A percentile compares a stretch with the other conserved stretches of the same genome.
Evolutionary conservation across 306 rosid genomes (phyloP).

Genomic region (Betula pendula): DNA sequence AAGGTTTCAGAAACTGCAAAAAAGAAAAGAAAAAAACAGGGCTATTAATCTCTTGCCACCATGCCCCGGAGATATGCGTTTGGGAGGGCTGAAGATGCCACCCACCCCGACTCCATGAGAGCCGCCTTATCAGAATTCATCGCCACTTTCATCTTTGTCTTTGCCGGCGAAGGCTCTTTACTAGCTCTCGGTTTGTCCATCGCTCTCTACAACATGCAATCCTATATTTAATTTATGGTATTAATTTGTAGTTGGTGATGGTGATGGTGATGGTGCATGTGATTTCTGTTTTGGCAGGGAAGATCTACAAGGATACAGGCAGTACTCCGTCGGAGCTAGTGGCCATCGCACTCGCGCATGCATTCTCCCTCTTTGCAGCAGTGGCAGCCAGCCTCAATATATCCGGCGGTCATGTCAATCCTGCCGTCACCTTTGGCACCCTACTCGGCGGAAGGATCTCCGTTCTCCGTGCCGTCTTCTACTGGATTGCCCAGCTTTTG

Average conservation of each 20-base stretch:
- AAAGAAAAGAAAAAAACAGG: neutral
- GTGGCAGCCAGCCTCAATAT: conserved; percentile 71
- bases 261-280: neutral
- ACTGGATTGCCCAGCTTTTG: conserved; percentile 88
- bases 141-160: conserved; percentile 83
- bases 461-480: conserved; percentile 67
- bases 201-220: conserved; percentile 23
- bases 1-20: neutral
- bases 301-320: conserved; percentile 59
- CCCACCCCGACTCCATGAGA: conserved; percentile 89
- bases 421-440: conserved; percentile 89
- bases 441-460: conserved; percentile 86
- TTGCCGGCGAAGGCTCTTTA: conserved; percentile 94
- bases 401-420: conserved; percentile 91
- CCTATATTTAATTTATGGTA: neutral
- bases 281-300: conserved; percentile 48
- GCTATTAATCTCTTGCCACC: neutral
- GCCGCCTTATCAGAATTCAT: conserved; percentile 84
- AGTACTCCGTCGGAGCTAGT: conserved; percentile 59
- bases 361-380: conserved; percentile 69
- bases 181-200: conserved; percentile 92
- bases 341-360: conserved; percentile 68
- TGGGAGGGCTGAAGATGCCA: conserved; percentile 88
- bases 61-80: conserved; percentile 71
- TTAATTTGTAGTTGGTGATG: too few species aligned